These are phyloP conservation scores for Penicillium griseofulvum DNA, from an alignment of 2,329 filamentous ascomycete species.

Conservation along the genomic window DNA sequence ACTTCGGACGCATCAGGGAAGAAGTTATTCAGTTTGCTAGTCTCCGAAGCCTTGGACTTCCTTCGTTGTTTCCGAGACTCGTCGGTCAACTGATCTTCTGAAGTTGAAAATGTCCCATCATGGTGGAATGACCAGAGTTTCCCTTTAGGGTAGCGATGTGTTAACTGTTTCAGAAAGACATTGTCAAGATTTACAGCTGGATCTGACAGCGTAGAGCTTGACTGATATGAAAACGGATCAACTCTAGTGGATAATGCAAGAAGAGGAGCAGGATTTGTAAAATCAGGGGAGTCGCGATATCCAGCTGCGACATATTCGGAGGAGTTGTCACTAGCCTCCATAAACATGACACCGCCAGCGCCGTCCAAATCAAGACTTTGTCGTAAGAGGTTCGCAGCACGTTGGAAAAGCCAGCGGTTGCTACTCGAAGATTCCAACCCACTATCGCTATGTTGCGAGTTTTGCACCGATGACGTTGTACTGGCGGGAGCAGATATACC, in stretches of 20 bases:
- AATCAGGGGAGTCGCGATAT: neutral
- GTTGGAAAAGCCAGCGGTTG: slow-evolving; percentile 18
- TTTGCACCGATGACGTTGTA: neutral
- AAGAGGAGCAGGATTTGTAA: slow-evolving; percentile 5
- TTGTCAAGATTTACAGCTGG: slow-evolving; percentile 12
- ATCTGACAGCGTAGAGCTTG: neutral
- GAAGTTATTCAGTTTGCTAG: slow-evolving; percentile 12
- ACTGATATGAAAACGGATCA: neutral
- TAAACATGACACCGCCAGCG: slow-evolving; percentile 14
- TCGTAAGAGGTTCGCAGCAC: slow-evolving; percentile 20
- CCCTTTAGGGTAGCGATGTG: slow-evolving; percentile 13
- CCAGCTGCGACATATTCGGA: slow-evolving; percentile 4
- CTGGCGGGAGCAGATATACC: neutral
- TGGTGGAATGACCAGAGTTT: slow-evolving; percentile 17
- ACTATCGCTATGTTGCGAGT: neutral
- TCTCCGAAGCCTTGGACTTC: neutral
- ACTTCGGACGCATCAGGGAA: slow-evolving; percentile 26
- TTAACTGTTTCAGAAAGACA: slow-evolving; percentile 10
- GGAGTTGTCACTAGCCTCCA: slow-evolving; percentile 7
- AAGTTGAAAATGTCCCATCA: slow-evolving; percentile 15
- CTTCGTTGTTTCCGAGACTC: slow-evolving; percentile 45
- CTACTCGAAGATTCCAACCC: neutral
- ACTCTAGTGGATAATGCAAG: slow-evolving; percentile 13
- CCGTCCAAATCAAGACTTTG: slow-evolving; percentile 16
- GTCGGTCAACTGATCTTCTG: slow-evolving; percentile 22